A percentile compares a stretch with the other conserved stretches of the same genome.
These are phyloP conservation scores for Pharus latifolius DNA, from an alignment of 176 grass and related monocot genomes.

Conservation along the genomic window DNA sequence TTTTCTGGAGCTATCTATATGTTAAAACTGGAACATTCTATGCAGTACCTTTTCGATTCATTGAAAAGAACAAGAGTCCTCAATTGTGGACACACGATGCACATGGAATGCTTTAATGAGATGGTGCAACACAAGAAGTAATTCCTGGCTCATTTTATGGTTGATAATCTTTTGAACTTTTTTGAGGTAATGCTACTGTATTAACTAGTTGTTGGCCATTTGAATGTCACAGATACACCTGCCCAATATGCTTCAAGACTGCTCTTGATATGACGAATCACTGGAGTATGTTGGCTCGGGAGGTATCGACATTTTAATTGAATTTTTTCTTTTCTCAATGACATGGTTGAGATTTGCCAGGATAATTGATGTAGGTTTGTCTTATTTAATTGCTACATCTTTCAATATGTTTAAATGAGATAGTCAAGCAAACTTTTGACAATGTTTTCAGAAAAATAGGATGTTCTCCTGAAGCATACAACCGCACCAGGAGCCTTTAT, in stretches of 20 bases:
- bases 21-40: conserved; percentile 12
- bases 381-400: background rate
- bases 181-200: background rate
- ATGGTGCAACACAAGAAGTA: conserved; percentile 82
- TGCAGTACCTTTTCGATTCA: conserved; percentile 99
- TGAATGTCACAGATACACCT: conserved; percentile 60
- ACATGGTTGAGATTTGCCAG: background rate
- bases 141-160: background rate
- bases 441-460: background rate
- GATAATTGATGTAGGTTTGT: background rate
- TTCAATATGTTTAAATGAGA: background rate
- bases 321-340: background rate
- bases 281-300: conserved; percentile 73
- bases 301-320: conserved; percentile 41
- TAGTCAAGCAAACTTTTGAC: background rate
- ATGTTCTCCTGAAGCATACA: background rate
- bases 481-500: background rate
- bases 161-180: background rate
- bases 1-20: conserved; percentile 1
- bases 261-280: conserved; percentile 36
- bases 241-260: conserved; percentile 90
- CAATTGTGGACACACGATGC: conserved; percentile 89
- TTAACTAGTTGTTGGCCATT: conserved; percentile 24
- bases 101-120: conserved; percentile 61
- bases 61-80: conserved; percentile 79